Base-by-base conservation (phyloP, 306 rosid species). In the Coriaria nepalensis region DNA sequence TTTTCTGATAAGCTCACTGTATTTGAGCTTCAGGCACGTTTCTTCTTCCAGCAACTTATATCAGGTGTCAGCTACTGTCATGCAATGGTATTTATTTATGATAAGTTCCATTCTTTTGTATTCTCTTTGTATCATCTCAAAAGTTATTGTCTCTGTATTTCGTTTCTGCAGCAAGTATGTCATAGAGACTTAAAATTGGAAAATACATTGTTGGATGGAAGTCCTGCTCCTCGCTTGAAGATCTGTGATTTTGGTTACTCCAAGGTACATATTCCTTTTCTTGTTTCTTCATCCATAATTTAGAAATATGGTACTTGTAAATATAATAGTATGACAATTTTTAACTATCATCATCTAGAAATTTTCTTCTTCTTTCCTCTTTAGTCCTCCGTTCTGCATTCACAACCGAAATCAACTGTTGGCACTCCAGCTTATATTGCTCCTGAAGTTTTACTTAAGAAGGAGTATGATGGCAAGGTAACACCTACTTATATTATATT, bases 381-480 rank as follows among this genome's bases (percentile, higher is more conserved):
- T 57, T 78, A 88, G 95, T 88, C 97, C 34, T 88, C 95, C 0
- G 93, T 88, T 57, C 74, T 88, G 47, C 96, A 88, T 63, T 87
- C 96, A 9, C 96, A 87, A 73, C 96, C 96, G 58, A 87, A 83
- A 72, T 87, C 96, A 50, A 87, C 96, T 0, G 96, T 87, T 53
- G 96, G 96, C 34, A 87, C 96, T 45, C 96, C 96, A 43, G 96
- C 96, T 37, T 87, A 87, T 52, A 87, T 87, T 35, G 96, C 96
- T 49, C 96, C 96, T 15, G 96, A 87, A 68, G 94, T 88, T 59
- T 74, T 88, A 57, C 93, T 83, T 41, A 88, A 88, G 78, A 88
- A 81, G 75, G 96, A 88, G 71, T 88, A 88, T 59, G 95, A 88
- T 66, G 96, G 96, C 73, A 88, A 88, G 96, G 96, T 80, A 83